A percentile compares a stretch with the other conserved stretches of the same genome.
phyloP scores from a whole-genome alignment of 352 stramenopile genomes.

The Vaucheria bursata region DNA sequence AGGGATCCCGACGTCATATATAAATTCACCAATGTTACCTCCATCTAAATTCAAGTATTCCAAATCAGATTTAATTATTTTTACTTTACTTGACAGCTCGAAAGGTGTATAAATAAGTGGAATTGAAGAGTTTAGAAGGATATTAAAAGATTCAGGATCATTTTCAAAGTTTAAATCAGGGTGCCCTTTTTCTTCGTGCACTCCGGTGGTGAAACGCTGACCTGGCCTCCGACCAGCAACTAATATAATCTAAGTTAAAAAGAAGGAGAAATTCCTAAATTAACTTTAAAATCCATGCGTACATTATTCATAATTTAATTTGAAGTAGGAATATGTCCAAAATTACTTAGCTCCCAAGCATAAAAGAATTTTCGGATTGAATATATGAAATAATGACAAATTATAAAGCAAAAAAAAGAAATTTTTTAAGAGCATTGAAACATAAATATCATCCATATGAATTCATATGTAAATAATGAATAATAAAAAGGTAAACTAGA shows the following conservation, averaged over 20 bases:
- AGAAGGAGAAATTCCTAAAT: slow-evolving; percentile 4
- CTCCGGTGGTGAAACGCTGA: slow-evolving; percentile 2
- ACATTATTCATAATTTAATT: no score
- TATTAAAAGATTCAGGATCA: neutral
- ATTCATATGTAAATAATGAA: no score
- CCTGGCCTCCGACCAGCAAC: neutral
- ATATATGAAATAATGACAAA: no score
- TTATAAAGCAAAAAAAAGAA: no score
- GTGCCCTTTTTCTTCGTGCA: neutral
- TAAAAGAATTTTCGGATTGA: no score
- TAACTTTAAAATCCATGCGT: neutral
- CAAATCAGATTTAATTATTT: neutral
- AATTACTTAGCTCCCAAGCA: no score
- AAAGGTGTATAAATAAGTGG: neutral
- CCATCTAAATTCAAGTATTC: neutral
- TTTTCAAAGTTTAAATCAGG: slow-evolving; percentile 10
- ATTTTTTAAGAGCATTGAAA: no score
- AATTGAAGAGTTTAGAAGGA: neutral
- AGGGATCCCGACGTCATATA: neutral
- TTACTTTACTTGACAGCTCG: slow-evolving; percentile 1
- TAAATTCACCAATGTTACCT: neutral
- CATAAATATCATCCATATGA: no score
- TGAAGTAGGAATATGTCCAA: no score
- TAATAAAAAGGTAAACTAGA: no score
- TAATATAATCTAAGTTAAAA: no score